A percentile compares a stretch with the other conserved stretches of the same genome.
These are phyloP conservation scores for Antarctomyces pellizariae DNA, from an alignment of 495 filamentous ascomycete species.

Conservation along the genomic window DNA sequence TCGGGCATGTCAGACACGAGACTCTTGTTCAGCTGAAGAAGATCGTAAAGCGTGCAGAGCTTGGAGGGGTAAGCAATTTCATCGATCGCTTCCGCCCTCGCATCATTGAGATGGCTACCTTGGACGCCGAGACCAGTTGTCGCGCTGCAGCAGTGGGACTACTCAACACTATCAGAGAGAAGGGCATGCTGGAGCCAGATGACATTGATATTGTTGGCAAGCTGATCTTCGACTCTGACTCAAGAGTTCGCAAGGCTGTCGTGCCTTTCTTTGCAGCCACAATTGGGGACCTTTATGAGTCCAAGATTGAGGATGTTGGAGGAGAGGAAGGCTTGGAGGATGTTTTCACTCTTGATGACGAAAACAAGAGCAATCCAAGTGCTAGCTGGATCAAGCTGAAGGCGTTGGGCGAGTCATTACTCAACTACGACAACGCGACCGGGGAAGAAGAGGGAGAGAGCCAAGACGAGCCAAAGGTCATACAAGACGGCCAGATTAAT, in stretches of 20 bases:
- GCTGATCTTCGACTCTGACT: conserved; percentile 69
- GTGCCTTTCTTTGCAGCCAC: conserved; percentile 75
- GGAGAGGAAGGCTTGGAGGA: conserved; percentile 59
- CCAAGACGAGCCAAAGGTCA: conserved; percentile 7
- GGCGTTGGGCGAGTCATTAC: conserved; percentile 63
- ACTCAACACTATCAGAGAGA: conserved; percentile 57
- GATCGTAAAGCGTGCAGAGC: conserved; percentile 39
- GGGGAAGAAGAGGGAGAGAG: conserved; percentile 17
- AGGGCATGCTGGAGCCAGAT: conserved; percentile 66
- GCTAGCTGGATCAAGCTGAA: conserved; percentile 79
- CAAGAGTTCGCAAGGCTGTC: conserved; percentile 63
- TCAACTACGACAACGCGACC: conserved; percentile 42
- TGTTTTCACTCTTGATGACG: conserved; percentile 33
- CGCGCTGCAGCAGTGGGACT: conserved; percentile 57
- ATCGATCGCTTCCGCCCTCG: conserved; percentile 71
- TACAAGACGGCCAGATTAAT: conserved; percentile 24
- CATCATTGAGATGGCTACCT: conserved; percentile 79
- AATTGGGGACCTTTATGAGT: conserved; percentile 58
- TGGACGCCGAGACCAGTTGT: conserved; percentile 55
- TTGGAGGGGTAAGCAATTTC: conserved; percentile 53
- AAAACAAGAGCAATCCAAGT: conserved; percentile 51
- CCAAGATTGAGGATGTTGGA: conserved; percentile 60
- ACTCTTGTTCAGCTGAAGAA: conserved; percentile 59
- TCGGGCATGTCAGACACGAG: conserved; percentile 42
- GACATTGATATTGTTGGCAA: conserved; percentile 72